Evolutionary conservation across 2,329 filamentous ascomycete genomes (phyloP).

Genomic region (Sporothrix luriei): DNA sequence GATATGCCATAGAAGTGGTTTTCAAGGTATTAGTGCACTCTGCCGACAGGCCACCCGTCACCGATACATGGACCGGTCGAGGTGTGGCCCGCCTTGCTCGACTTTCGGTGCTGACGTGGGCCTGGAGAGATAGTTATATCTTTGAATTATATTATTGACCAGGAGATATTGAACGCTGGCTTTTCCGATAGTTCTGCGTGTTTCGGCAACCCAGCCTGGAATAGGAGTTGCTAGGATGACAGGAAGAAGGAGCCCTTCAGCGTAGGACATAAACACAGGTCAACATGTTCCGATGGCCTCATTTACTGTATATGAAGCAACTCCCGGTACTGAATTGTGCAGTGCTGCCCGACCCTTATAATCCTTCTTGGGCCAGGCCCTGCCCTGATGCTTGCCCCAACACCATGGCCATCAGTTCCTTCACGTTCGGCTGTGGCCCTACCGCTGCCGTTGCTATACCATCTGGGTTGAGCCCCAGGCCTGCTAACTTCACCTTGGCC

Average conservation of each 20-base stretch:
- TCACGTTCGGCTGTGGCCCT: constrained; percentile 50
- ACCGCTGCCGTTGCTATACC: constrained; percentile 51
- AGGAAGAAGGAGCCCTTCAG: too few relatives aligned
- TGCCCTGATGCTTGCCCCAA: constrained; percentile 24
- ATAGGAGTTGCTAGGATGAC: too few relatives aligned
- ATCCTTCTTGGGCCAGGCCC: neutral
- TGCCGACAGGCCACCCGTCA: constrained; percentile 28
- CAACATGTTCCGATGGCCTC: neutral
- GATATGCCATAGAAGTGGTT: neutral
- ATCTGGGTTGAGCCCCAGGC: constrained; percentile 28
- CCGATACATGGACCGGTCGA: constrained; percentile 33
- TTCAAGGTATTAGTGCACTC: constrained; percentile 33
- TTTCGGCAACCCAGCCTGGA: neutral
- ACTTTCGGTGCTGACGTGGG: neutral
- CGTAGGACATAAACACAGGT: too few relatives aligned
- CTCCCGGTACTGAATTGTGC: neutral
- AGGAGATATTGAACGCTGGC: neutral
- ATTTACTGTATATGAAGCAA: neutral
- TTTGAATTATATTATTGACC: constrained; percentile 24
- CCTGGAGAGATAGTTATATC: constrained; percentile 30
- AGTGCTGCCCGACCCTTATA: neutral
- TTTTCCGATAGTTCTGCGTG: neutral
- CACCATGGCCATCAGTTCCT: constrained; percentile 44
- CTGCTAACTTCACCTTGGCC: constrained; percentile 12
- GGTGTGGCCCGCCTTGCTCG: constrained; percentile 11